A percentile compares a stretch with the other conserved stretches of the same genome.
Evolutionary conservation across 192 early-diverging fungal genomes (phyloP).

Genomic region (Coemansia sp.): DNA sequence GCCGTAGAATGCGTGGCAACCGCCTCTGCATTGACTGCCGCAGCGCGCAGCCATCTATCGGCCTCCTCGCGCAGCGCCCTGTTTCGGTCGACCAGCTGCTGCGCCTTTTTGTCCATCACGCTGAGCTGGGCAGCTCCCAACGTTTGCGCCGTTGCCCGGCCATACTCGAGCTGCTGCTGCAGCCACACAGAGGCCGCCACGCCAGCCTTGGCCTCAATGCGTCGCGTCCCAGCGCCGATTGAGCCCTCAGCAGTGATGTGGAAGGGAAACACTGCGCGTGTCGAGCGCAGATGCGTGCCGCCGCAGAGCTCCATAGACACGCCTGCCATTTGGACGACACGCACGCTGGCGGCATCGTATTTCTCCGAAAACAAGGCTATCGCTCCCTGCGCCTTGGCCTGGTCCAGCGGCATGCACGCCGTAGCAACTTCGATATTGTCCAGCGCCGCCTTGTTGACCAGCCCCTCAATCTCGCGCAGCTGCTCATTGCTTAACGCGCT

Average conservation of each 20-base stretch:
- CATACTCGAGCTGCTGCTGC: conserved; percentile 68
- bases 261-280: conserved; percentile 86
- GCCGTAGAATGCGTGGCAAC: conserved; percentile 30
- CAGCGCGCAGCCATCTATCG: conserved; percentile 35
- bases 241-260: conserved; percentile 83
- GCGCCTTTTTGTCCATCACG: conserved; percentile 60
- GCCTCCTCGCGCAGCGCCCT: conserved; percentile 19
- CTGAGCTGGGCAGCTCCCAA: conserved; percentile 65
- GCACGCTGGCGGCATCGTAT: conserved; percentile 89
- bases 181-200: conserved; percentile 74
- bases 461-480: conserved; percentile 68
- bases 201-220: conserved; percentile 94
- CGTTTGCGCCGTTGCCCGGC: conserved; percentile 60
- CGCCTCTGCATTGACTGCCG: conserved; percentile 24
- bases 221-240: conserved; percentile 95
- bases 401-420: conserved; percentile 76
- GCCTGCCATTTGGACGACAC: conserved; percentile 83
- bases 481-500: conserved; percentile 64
- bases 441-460: conserved; percentile 78
- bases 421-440: conserved; percentile 71
- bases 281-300: conserved; percentile 91
- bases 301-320: conserved; percentile 95
- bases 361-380: conserved; percentile 95
- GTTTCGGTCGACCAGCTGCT: conserved; percentile 17
- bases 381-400: conserved; percentile 84